Base-by-base conservation (phyloP, 306 rosid genomes). In the Pueraria montana region DNA sequence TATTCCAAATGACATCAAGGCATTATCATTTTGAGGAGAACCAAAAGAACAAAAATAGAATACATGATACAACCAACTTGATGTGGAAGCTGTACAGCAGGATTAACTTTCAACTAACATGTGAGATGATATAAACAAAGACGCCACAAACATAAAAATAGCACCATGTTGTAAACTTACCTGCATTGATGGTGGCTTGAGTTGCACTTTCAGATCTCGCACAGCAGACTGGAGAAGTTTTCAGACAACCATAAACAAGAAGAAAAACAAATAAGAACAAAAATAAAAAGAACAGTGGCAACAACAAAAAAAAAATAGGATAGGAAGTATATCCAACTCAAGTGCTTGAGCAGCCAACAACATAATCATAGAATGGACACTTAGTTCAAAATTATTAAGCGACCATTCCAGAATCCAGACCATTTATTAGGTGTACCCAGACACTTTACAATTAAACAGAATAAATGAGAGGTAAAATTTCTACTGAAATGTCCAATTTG, bases 131-230 rank as follows among this genome's bases (percentile, higher is more conserved):
- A 82, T 5, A 26, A 56, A 52, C 70, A 68, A 26, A 40, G 68
- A 67, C 9, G 10, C 53, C 56, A 49, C 27, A 63, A 42, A 40
- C 17, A 13, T 17, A 50, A 49, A 14, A 72, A 5, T 13, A 64
- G 58, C 38, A 63, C 3, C 40, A 46, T 23, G 42, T 67, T 46
- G 16, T 24, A 48, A 40, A 77, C 26, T 78, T 85, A 91, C 99
- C 96, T 92, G 40, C 97, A 95, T 89, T 69, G 99, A 95, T 75
- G 98, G 99, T 8, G 98, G 99, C 93, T 95, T 95, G 82, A 95
- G 92, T 85, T 93, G 98, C 13, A 88, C 90, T 89, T 89, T 93
- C 89, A 95, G 84, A 76, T 95, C 98, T 82, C 98, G 92, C 30
- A 95, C 97, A 73, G 93, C 95, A 87, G 95, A 88, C 98, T 95